Percentiles rank a stretch among this genome's conserved stretches.
Conservation (phyloP, 2,329 filamentous ascomycete genomes). For the Cladosporium sp. region DNA sequence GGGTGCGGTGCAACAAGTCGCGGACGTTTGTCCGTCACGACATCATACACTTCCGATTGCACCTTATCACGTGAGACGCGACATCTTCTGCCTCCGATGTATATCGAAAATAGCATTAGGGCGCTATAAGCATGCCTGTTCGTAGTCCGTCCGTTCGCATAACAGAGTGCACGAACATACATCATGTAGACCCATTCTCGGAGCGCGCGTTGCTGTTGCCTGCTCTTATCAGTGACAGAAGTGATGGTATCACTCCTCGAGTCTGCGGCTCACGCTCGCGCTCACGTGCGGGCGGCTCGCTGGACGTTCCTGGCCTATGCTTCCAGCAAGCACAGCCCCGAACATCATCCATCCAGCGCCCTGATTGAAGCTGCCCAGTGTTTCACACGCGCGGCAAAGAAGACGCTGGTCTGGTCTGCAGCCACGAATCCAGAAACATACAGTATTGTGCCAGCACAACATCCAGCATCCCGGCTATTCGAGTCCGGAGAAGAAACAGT, state of each 20-base stretch:
- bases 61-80: conserved; percentile 1
- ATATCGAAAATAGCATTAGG: background rate
- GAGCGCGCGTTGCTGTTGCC: background rate
- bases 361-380: background rate
- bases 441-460: background rate
- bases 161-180: background rate
- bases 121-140: background rate
- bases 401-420: background rate
- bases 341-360: conserved; percentile 7
- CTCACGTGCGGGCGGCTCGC: background rate
- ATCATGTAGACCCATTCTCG: background rate
- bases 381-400: conserved; percentile 11
- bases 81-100: background rate
- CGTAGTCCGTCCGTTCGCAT: background rate
- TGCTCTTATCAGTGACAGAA: conserved; percentile 7
- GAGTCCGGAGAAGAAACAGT: background rate
- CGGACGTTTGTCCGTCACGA: conserved; percentile 3
- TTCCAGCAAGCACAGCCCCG: conserved; percentile 8
- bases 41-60: conserved; percentile 5
- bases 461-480: background rate
- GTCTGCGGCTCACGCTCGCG: background rate
- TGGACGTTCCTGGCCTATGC: conserved; percentile 2
- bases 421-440: background rate
- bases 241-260: conserved; percentile 4
- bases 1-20: conserved; percentile 12